Conservation (phyloP, 2,329 filamentous ascomycete genomes). For the Chaetoscypha palmicola region DNA sequence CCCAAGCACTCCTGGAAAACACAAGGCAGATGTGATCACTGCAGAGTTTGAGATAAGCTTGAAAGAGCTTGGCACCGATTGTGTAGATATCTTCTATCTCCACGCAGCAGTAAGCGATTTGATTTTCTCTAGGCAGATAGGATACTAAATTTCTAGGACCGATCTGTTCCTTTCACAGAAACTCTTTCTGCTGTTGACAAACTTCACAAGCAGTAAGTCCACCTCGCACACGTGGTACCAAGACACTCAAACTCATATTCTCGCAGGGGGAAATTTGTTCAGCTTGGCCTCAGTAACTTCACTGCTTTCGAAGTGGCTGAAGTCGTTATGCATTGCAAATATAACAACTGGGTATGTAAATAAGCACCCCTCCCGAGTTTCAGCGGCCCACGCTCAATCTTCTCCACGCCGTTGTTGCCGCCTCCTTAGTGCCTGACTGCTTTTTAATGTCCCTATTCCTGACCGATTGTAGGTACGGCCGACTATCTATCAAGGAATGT, state of each 20-base stretch:
- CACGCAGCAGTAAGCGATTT: slow-evolving; percentile 48
- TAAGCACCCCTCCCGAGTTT: too few species aligned
- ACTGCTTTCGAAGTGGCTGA: slow-evolving; percentile 85
- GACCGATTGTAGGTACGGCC: slow-evolving; percentile 40
- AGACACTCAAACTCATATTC: slow-evolving; percentile 26
- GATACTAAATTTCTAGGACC: slow-evolving; percentile 35
- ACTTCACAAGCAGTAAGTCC: slow-evolving; percentile 57
- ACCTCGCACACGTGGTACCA: not conserved
- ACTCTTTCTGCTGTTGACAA: slow-evolving; percentile 72
- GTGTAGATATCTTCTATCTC: slow-evolving; percentile 72
- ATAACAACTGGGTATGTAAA: slow-evolving; percentile 55
- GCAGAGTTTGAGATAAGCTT: slow-evolving; percentile 61
- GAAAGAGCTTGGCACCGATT: slow-evolving; percentile 64
- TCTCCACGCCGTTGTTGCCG: not conserved
- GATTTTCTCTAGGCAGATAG: not conserved
- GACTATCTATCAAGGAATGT: slow-evolving; percentile 79
- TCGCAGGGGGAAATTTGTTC: slow-evolving; percentile 65
- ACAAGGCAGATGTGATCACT: slow-evolving; percentile 57
- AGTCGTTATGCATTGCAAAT: slow-evolving; percentile 69
- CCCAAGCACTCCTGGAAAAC: slow-evolving; percentile 49
- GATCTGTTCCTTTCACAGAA: slow-evolving; percentile 67
- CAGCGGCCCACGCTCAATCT: too few species aligned
- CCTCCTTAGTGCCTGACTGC: not conserved
- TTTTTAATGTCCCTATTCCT: too few species aligned
- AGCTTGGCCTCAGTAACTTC: slow-evolving; percentile 75